Percentiles rank a stretch among this genome's conserved stretches.
phyloP scores from a whole-genome alignment of 495 filamentous ascomycete genomes.

The Penicillium arizonense region DNA sequence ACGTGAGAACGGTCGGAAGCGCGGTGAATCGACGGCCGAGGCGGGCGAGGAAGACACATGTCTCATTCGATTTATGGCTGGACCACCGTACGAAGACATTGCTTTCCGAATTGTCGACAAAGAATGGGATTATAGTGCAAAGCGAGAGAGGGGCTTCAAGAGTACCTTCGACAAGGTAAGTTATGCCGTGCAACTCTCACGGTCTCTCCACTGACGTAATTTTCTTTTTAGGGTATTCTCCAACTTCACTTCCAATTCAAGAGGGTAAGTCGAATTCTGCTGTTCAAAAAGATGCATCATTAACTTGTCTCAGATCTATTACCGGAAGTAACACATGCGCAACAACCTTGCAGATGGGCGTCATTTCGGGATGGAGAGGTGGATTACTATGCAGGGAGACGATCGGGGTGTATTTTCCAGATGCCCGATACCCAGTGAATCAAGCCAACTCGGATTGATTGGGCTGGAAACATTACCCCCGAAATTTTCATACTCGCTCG shows the following conservation, averaged over 20 bases:
- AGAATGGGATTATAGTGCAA: slow-evolving; percentile 98
- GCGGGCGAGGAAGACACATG: slow-evolving; percentile 99
- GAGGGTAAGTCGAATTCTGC: slow-evolving; percentile 48
- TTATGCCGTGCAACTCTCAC: slow-evolving; percentile 10
- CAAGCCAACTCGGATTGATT: slow-evolving; percentile 10
- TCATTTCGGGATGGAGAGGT: slow-evolving; percentile 17
- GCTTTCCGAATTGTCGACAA: slow-evolving; percentile 98
- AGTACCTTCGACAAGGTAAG: slow-evolving; percentile 97
- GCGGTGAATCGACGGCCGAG: slow-evolving; percentile 88
- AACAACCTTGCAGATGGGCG: slow-evolving; percentile 16
- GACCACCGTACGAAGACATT: slow-evolving; percentile 94
- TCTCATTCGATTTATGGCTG: slow-evolving; percentile 92
- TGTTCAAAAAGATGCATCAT: neutral
- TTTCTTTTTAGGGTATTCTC: slow-evolving; percentile 73
- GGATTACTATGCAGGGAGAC: slow-evolving; percentile 15
- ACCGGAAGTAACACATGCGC: slow-evolving; percentile 30
- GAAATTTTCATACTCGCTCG: slow-evolving; percentile 11
- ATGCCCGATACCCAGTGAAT: slow-evolving; percentile 13
- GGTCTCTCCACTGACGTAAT: slow-evolving; percentile 8
- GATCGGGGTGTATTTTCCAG: slow-evolving; percentile 25
- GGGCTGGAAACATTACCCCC: slow-evolving; percentile 23
- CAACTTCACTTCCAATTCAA: slow-evolving; percentile 99
- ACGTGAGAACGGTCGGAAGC: slow-evolving; percentile 81
- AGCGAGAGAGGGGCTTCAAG: slow-evolving; percentile 90
- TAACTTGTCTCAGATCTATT: slow-evolving; percentile 37